Evolutionary conservation across 176 grass and related monocot species (phyloP).

Genomic region (Puccinellia tenuiflora): DNA sequence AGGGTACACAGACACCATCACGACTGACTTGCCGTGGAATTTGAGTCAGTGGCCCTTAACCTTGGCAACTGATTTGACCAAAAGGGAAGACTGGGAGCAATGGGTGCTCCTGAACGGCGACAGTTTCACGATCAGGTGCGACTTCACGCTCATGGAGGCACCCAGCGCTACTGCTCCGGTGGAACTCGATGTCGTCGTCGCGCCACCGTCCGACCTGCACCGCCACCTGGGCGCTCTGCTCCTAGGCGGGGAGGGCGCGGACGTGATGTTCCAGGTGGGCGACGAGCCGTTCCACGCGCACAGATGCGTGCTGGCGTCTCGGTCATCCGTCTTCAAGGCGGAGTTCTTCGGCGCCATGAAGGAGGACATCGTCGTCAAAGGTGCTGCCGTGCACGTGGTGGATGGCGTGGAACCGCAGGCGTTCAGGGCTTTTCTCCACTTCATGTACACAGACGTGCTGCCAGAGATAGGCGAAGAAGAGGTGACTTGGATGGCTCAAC

Average conservation of each 20-base stretch:
- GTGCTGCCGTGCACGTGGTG: neutral
- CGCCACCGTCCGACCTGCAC: neutral
- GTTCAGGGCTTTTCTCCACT: constrained; percentile 32
- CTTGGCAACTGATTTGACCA: neutral
- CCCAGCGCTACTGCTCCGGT: neutral
- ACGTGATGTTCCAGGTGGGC: constrained; percentile 18
- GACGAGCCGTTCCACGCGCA: constrained; percentile 22
- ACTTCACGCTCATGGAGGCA: neutral
- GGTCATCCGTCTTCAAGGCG: constrained; percentile 17
- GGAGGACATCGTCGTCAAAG: neutral
- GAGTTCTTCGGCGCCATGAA: neutral
- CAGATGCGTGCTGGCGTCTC: neutral
- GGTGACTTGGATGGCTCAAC: constrained; percentile 12
- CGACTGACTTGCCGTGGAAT: neutral
- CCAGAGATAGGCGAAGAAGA: neutral
- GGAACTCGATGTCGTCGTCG: neutral
- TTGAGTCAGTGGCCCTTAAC: neutral
- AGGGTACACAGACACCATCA: neutral
- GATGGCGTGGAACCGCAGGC: constrained; percentile 12
- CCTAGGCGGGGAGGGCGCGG: neutral
- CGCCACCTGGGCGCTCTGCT: neutral
- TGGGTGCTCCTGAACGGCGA: neutral
- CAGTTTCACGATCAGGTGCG: neutral
- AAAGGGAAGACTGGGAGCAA: neutral
- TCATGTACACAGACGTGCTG: constrained; percentile 34